Percentiles rank a stretch among this genome's conserved stretches.
These are phyloP conservation scores for Skeletonema marinoi DNA, from an alignment of 108 stramenopile species.

Conservation along the genomic window DNA sequence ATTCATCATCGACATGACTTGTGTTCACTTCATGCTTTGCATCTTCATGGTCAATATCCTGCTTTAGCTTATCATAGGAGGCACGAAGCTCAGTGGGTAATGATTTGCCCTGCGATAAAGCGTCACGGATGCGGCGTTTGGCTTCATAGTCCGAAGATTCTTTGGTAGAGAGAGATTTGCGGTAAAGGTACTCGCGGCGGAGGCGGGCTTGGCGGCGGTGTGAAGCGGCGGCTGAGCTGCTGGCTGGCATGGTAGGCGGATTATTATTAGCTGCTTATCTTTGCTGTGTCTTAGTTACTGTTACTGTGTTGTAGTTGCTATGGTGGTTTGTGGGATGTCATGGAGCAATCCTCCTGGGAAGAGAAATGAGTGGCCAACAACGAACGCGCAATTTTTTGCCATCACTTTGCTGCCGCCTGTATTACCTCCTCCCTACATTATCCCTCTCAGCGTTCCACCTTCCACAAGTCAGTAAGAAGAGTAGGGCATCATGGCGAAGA, in stretches of 20 bases:
- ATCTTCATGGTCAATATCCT: conserved; percentile 86
- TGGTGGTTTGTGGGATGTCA: background rate
- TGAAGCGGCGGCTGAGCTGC: conserved; percentile 68
- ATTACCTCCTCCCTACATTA: too few relatives aligned
- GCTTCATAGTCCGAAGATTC: conserved; percentile 85
- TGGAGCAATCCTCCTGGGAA: background rate
- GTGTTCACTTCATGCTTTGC: conserved; percentile 57
- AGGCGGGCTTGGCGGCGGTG: conserved; percentile 93
- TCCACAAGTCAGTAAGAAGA: background rate
- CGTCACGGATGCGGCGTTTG: conserved; percentile 88
- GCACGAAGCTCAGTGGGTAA: conserved; percentile 94
- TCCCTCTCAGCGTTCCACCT: too few relatives aligned
- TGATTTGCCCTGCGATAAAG: conserved; percentile 86
- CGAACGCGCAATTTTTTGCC: too few relatives aligned
- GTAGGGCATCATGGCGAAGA: background rate
- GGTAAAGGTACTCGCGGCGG: conserved; percentile 96
- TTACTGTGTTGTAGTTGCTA: background rate
- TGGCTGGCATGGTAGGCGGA: conserved; percentile 27
- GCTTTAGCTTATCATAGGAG: conserved; percentile 70
- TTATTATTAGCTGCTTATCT: background rate
- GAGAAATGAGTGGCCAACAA: too few relatives aligned
- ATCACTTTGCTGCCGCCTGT: too few relatives aligned
- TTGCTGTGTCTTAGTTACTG: background rate
- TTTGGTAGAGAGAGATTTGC: conserved; percentile 80
- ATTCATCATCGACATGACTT: conserved; percentile 95